Conservation (phyloP, 116 monocot genomes). For the Papilionanthe hybrid region DNA sequence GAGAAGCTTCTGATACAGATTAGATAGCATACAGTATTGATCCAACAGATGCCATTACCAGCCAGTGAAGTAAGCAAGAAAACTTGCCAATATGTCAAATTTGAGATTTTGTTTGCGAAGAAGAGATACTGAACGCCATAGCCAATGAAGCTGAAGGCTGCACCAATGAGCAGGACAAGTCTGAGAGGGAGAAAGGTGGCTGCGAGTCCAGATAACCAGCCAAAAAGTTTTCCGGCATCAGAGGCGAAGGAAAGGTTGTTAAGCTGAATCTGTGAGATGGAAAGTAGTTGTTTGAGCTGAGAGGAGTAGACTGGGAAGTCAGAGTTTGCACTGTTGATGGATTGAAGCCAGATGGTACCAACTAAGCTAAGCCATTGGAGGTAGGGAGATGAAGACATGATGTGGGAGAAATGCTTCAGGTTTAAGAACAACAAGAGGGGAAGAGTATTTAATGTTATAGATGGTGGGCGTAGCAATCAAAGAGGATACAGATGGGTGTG, state of each 20-base stretch:
- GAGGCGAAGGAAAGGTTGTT: constrained; percentile 80
- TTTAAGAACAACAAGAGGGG: not conserved
- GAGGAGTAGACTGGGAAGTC: constrained; percentile 88
- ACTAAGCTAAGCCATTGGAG: constrained; percentile 67
- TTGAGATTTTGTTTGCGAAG: constrained; percentile 23
- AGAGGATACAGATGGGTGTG: constrained; percentile 17
- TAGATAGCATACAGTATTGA: constrained; percentile 68
- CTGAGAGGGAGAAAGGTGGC: constrained; percentile 51
- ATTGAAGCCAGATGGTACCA: constrained; percentile 67
- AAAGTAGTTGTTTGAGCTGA: constrained; percentile 58
- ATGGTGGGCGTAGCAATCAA: constrained; percentile 9
- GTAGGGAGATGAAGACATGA: constrained; percentile 20
- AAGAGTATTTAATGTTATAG: not conserved
- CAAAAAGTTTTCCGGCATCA: constrained; percentile 78
- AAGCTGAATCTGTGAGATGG: constrained; percentile 66
- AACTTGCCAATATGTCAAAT: constrained; percentile 45
- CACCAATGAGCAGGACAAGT: constrained; percentile 50
- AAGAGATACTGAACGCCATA: constrained; percentile 74
- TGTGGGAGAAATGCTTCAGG: not conserved
- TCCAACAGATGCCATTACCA: constrained; percentile 84
- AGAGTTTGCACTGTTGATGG: constrained; percentile 60
- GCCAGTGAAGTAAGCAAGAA: constrained; percentile 41
- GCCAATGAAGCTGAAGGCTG: constrained; percentile 50
- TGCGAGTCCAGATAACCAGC: constrained; percentile 70
- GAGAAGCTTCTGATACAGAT: constrained; percentile 51